phyloP scores from a whole-genome alignment of 2,329 filamentous ascomycete species.

The Beauveria sp. region DNA sequence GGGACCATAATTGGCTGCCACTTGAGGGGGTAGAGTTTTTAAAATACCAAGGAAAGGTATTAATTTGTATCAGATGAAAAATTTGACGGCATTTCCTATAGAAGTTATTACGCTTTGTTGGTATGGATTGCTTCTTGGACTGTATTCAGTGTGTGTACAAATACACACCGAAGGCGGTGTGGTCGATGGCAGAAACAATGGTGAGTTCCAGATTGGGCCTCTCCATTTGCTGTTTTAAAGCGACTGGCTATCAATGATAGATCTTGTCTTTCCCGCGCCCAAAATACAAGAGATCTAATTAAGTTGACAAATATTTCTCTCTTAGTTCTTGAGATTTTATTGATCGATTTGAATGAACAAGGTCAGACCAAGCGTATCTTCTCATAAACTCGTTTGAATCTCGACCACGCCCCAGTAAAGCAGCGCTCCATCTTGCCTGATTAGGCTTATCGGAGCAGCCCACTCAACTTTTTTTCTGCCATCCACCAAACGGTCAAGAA shows the following conservation, averaged over 20 bases:
- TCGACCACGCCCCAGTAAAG: neutral
- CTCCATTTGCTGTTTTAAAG: neutral
- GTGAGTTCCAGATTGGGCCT: neutral
- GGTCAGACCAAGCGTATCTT: neutral
- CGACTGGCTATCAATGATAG: too few species aligned
- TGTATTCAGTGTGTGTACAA: neutral
- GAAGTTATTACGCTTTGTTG: neutral
- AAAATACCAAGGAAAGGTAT: neutral
- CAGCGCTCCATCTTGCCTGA: neutral
- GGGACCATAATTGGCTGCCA: neutral
- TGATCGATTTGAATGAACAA: too few species aligned
- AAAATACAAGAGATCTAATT: neutral
- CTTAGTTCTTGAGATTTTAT: too few species aligned
- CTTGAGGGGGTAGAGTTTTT: neutral
- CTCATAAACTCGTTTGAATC: neutral
- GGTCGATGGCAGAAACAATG: neutral
- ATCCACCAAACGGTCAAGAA: conserved; percentile 9
- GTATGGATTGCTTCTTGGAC: too few species aligned
- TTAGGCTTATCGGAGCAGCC: conserved; percentile 16
- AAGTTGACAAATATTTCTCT: too few species aligned
- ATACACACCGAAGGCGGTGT: neutral
- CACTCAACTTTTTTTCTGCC: conserved; percentile 30
- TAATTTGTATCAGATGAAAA: neutral
- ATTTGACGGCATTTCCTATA: neutral
- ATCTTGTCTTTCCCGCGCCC: neutral